A percentile compares a stretch with the other conserved stretches of the same genome.
phyloP scores from a whole-genome alignment of 768 basidiomycete species.

The Chalciporus sphaerocephalus region DNA sequence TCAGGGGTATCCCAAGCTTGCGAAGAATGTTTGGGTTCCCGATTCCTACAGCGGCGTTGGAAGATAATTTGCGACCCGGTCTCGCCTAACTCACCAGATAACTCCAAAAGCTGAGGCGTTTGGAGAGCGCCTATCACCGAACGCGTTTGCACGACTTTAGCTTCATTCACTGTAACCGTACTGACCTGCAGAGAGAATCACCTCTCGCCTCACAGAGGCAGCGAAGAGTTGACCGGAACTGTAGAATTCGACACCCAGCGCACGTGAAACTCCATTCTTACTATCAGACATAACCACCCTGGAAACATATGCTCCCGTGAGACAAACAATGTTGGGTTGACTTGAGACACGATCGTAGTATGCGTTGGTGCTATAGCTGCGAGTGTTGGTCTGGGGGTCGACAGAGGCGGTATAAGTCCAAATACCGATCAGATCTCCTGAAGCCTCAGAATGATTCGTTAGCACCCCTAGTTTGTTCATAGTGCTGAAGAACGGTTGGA shows the following conservation, averaged over 20 bases:
- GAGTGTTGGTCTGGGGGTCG: constrained; percentile 14
- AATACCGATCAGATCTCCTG: constrained; percentile 12
- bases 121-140: constrained; percentile 22
- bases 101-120: constrained; percentile 35
- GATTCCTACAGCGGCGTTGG: constrained; percentile 6
- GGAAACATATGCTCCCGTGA: constrained; percentile 25
- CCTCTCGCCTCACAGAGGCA: constrained; percentile 15
- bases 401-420: constrained; percentile 18
- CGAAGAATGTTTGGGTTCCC: constrained; percentile 10
- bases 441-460: constrained; percentile 14
- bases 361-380: constrained; percentile 15
- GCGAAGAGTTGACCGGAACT: constrained; percentile 14
- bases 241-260: constrained; percentile 22
- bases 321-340: constrained; percentile 20
- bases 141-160: not conserved
- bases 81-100: constrained; percentile 18
- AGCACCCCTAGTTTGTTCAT: constrained; percentile 14
- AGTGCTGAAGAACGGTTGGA: constrained; percentile 12
- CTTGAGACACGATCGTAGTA: constrained; percentile 17
- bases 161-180: not conserved
- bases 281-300: constrained; percentile 15
- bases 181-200: constrained; percentile 19
- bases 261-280: constrained; percentile 1
- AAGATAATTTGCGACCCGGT: not conserved
- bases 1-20: constrained; percentile 20